Evolutionary conservation across 2,329 filamentous ascomycete genomes (phyloP), one percentile per base, ranked within the genome.

Genomic region (Talaromyces albobiverticillius): DNA sequence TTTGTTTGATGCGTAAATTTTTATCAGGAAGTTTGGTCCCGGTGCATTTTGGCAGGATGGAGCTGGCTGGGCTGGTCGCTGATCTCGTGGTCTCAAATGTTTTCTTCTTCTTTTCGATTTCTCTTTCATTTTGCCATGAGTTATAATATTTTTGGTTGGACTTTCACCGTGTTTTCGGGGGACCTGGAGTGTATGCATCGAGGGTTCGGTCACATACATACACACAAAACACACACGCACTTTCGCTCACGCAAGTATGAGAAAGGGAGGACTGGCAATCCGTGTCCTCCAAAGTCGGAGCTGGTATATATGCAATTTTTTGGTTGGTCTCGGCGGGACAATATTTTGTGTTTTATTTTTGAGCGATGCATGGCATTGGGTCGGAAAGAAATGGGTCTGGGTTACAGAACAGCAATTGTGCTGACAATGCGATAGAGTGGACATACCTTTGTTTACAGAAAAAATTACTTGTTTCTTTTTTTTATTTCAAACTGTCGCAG

Each of bases 31-130:
- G 69, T 71, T 46, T 66, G 67, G 71, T 71, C 63, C 41, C 64
- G 70, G 70, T 72, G 70, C 70, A 72, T 72, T 65, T 60, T 67
- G 69, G 71, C 68, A 69, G 68, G 58, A 67, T 70, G 70, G 70
- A 72, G 70, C 70, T 68, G 70, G 70, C 68, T 62, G 67, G 69
- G 69, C 68, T 68, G 68, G 69, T 70, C 62, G 63, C 69, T 64
- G 68, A 65, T 71, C 71, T 59, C 59, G 62, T 59, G 61, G 63
- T 59, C 25, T 52, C 34, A 40, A n/a, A 32, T 49, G 47, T 25
- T 51, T 51, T 26, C 38, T 42, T 50, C 16, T 46, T 29, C 34
- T 36, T 47, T 43, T 46, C 29, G 34, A 18, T 26, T 43, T 16
- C 40, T 29, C n/a, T 29, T 51, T 42, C 29, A 25, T 51, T 43